Conservation (phyloP, 345 rosid genomes). For the Lepidium africanum region DNA sequence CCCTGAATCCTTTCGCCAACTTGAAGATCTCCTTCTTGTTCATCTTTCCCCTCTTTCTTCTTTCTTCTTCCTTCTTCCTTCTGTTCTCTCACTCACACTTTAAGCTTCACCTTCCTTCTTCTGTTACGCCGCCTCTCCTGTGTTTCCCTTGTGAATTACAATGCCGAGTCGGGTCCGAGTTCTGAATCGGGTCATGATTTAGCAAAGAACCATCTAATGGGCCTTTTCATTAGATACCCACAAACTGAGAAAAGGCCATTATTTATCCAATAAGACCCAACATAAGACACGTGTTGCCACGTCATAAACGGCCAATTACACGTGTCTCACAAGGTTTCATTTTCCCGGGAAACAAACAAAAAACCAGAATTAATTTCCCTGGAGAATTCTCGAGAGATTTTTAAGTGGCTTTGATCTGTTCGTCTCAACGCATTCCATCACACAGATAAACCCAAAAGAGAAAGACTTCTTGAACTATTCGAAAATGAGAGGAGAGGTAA, state of each 20-base stretch:
- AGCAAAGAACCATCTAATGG: no score
- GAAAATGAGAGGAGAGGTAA: slow-evolving; percentile 9
- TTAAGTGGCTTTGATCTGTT: slow-evolving; percentile 26
- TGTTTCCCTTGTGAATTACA: neutral
- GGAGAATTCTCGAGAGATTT: neutral
- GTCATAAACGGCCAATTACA: neutral
- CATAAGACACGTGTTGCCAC: slow-evolving; percentile 7
- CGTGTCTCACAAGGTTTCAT: neutral
- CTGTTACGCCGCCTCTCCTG: slow-evolving; percentile 4
- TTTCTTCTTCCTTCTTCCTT: neutral
- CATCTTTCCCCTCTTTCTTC: slow-evolving; percentile 34
- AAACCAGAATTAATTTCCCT: neutral
- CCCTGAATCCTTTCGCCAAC: slow-evolving; percentile 88
- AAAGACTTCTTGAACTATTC: neutral
- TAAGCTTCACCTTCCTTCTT: neutral
- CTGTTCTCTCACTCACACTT: neutral
- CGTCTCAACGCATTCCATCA: neutral
- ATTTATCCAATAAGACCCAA: neutral
- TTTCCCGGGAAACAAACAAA: slow-evolving; percentile 29
- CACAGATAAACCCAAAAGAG: neutral
- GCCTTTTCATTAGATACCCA: no score
- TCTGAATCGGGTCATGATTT: neutral
- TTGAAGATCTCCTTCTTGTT: slow-evolving; percentile 83
- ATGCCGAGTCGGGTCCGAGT: neutral
- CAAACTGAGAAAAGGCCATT: neutral